phyloP scores from a whole-genome alignment of 2,329 filamentous ascomycete species.

The Bipolaris zeicola region DNA sequence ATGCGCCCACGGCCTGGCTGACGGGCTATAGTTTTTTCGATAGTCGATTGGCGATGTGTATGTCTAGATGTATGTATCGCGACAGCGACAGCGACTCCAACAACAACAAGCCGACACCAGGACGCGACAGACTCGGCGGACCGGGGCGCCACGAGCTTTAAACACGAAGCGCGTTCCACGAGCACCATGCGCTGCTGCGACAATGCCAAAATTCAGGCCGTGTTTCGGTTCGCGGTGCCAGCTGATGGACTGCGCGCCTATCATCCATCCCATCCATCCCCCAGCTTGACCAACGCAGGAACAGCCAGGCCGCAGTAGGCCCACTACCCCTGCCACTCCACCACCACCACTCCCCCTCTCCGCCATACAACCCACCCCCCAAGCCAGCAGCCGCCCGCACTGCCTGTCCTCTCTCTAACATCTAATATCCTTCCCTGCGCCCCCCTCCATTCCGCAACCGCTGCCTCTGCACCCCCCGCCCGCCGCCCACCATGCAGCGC shows the following conservation, averaged over 20 bases:
- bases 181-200: not conserved
- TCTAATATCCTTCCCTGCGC: not conserved
- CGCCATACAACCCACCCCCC: not conserved
- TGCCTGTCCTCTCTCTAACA: not conserved
- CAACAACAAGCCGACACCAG: too few relatives aligned
- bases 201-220: slow-evolving; percentile 1
- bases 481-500: slow-evolving; percentile 34
- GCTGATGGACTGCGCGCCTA: slow-evolving; percentile 9
- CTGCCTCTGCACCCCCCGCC: not conserved
- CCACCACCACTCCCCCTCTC: not conserved
- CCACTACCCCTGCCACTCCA: not conserved
- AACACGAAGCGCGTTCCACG: not conserved
- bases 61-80: too few relatives aligned
- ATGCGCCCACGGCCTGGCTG: not conserved
- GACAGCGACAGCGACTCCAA: too few relatives aligned
- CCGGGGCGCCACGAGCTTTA: too few relatives aligned
- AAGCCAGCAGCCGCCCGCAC: slow-evolving; percentile 6
- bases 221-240: slow-evolving; percentile 12
- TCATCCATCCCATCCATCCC: slow-evolving; percentile 4
- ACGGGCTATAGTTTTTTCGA: not conserved
- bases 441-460: not conserved
- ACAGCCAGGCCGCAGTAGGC: slow-evolving; percentile 9
- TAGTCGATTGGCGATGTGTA: too few relatives aligned
- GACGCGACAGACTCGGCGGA: too few relatives aligned
- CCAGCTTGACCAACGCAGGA: slow-evolving; percentile 16